A percentile compares a stretch with the other conserved stretches of the same genome.
These are phyloP conservation scores for Arbutus unedo DNA, from an alignment of 148 eudicot genomes.

Conservation along the genomic window DNA sequence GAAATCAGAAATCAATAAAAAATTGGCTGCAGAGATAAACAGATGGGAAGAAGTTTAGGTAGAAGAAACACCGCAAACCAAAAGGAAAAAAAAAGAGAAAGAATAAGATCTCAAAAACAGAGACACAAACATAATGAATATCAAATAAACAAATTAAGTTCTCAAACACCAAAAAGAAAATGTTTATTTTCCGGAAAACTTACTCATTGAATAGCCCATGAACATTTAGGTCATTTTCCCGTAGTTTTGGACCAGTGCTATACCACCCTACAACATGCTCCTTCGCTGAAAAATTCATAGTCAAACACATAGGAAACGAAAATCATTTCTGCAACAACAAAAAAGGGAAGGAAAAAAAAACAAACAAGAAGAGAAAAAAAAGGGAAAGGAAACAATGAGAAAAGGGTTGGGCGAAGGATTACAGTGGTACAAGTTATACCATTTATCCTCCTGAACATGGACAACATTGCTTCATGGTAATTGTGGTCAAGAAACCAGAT, in stretches of 20 bases:
- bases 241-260: slow-evolving; percentile 93
- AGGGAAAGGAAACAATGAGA: background rate
- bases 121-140: background rate
- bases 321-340: background rate
- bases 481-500: slow-evolving; percentile 99
- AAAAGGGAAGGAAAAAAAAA: background rate
- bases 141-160: slow-evolving; percentile 1
- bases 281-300: slow-evolving; percentile 56
- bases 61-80: background rate
- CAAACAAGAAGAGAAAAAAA: background rate
- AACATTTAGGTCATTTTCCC: slow-evolving; percentile 81
- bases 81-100: background rate
- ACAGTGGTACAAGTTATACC: slow-evolving; percentile 33
- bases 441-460: slow-evolving; percentile 91
- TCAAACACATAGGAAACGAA: background rate
- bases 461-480: slow-evolving; percentile 91
- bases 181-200: slow-evolving; percentile 15
- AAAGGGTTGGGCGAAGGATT: background rate
- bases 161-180: background rate
- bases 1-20: background rate
- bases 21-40: background rate
- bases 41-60: background rate
- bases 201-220: slow-evolving; percentile 90
- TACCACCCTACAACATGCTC: slow-evolving; percentile 99
- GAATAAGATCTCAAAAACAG: background rate